phyloP scores from a whole-genome alignment of 1,284 basidiomycete genomes.

The Trametes sp. region DNA sequence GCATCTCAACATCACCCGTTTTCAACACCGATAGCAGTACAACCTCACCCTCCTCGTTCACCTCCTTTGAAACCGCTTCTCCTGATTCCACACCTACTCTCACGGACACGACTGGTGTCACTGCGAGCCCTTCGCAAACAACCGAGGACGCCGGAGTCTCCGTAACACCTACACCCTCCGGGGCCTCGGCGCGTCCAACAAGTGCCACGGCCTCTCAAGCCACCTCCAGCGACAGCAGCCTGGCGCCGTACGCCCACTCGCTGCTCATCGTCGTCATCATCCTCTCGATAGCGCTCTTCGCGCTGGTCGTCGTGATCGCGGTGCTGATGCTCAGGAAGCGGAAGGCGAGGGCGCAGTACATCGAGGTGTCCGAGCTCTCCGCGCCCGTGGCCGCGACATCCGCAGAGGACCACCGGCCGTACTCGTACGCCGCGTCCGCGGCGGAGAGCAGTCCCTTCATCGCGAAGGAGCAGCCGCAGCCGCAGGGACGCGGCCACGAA shows the following conservation, averaged over 20 bases:
- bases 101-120: too few relatives aligned
- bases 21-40: not conserved
- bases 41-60: not conserved
- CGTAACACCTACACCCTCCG: not conserved
- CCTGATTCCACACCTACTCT: too few relatives aligned
- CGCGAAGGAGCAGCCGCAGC: not conserved
- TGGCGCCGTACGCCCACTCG: not conserved
- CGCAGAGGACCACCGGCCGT: not conserved
- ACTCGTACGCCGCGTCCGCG: not conserved
- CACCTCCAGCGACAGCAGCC: not conserved
- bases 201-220: not conserved
- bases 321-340: not conserved
- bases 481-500: not conserved
- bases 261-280: slow-evolving; percentile 5
- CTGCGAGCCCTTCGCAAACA: too few relatives aligned
- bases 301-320: slow-evolving; percentile 6
- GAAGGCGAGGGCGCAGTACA: not conserved
- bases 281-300: slow-evolving; percentile 7
- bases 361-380: slow-evolving; percentile 4
- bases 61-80: too few relatives aligned
- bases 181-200: not conserved
- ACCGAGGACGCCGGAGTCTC: not conserved
- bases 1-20: not conserved
- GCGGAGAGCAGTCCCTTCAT: not conserved
- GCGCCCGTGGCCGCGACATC: not conserved